Conservation (phyloP, 805 yeast genomes). For the Millerozyma miso region DNA sequence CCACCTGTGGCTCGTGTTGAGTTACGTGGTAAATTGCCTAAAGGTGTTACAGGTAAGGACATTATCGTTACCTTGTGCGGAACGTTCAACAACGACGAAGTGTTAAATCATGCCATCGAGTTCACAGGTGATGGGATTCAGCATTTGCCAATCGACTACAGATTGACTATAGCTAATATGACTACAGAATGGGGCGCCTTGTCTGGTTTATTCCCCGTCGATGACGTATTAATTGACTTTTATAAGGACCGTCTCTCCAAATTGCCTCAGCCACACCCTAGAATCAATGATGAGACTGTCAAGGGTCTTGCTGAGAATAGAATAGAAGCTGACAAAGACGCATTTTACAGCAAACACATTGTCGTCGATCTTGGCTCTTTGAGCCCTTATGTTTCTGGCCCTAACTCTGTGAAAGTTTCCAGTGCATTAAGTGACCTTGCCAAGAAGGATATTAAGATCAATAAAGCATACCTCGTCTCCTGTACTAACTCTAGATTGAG, state of each 20-base stretch:
- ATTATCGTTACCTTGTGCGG: constrained; percentile 97
- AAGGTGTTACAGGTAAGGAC: constrained; percentile 93
- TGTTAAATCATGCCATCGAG: constrained; percentile 89
- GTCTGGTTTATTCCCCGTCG: constrained; percentile 97
- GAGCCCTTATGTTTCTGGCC: constrained; percentile 91
- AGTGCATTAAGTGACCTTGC: constrained; percentile 74
- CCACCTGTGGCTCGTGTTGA: constrained; percentile 98
- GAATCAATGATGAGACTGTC: constrained; percentile 65
- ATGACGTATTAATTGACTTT: constrained; percentile 69
- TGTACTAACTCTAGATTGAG: constrained; percentile 94
- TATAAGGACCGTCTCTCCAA: constrained; percentile 59
- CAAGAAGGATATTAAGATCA: constrained; percentile 64
- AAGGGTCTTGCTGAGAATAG: constrained; percentile 44
- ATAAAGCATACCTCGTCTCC: constrained; percentile 96
- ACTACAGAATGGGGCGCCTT: constrained; percentile 99
- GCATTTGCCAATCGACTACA: constrained; percentile 69
- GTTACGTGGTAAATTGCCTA: constrained; percentile 72
- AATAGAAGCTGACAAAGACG: constrained; percentile 62
- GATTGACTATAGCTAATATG: constrained; percentile 94
- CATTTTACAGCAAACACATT: constrained; percentile 84
- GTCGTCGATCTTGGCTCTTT: constrained; percentile 74
- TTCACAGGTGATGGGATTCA: constrained; percentile 80
- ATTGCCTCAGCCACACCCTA: constrained; percentile 74
- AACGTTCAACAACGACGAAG: constrained; percentile 85
- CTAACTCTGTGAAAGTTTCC: constrained; percentile 92